A percentile compares a stretch with the other conserved stretches of the same genome.
Evolutionary conservation across 306 rosid species (phyloP).

Genomic region (Vachellia collinsii): DNA sequence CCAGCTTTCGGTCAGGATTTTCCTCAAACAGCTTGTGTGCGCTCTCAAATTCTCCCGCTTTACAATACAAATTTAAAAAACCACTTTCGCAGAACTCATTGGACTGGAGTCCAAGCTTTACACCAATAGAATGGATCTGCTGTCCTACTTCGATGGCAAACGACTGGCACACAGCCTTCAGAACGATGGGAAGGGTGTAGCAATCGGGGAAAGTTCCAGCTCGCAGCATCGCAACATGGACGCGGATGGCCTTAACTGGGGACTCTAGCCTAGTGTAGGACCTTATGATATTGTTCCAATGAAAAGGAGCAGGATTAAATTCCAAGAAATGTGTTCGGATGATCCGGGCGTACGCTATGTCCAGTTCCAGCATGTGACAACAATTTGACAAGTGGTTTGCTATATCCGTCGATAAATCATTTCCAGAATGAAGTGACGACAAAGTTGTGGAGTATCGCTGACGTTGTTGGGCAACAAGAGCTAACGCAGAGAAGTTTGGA

Average conservation of each 20-base stretch:
- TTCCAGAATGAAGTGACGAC: constrained; percentile 2
- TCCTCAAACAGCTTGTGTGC: constrained; percentile 68
- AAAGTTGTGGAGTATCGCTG: not conserved
- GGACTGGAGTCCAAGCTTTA: constrained; percentile 59
- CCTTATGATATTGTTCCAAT: constrained; percentile 72
- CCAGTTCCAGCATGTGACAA: constrained; percentile 36
- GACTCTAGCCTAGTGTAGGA: constrained; percentile 59
- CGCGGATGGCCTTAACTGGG: constrained; percentile 51
- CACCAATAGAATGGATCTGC: constrained; percentile 60
- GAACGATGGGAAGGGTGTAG: constrained; percentile 69
- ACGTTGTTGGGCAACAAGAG: constrained; percentile 24
- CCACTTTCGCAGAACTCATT: constrained; percentile 76
- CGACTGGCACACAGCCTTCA: constrained; percentile 56
- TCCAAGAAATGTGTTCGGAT: constrained; percentile 50
- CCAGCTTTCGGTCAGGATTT: constrained; percentile 66
- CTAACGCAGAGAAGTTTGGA: not conserved
- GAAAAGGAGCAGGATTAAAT: constrained; percentile 51
- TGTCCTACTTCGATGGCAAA: constrained; percentile 49
- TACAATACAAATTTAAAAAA: constrained; percentile 55
- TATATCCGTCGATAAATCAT: constrained; percentile 32
- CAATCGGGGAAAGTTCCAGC: constrained; percentile 62
- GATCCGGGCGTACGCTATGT: constrained; percentile 49
- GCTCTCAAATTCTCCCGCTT: constrained; percentile 61
- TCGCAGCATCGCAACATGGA: constrained; percentile 51
- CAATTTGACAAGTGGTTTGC: constrained; percentile 49